Evolutionary conservation across 2,329 filamentous ascomycete genomes (phyloP).

Genomic region (Cercospora beticola): DNA sequence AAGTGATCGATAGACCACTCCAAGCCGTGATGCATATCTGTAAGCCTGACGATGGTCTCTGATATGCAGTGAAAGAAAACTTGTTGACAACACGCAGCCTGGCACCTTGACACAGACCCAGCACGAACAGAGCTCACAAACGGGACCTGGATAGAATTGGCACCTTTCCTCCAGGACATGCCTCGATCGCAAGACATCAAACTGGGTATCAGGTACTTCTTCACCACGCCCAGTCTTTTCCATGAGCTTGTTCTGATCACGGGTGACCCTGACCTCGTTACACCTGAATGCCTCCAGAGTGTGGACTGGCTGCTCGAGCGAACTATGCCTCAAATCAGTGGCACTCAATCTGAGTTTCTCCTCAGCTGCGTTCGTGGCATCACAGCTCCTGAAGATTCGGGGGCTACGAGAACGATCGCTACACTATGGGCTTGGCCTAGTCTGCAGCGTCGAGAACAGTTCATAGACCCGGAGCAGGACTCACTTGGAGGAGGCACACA

Average conservation of each 20-base stretch:
- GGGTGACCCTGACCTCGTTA: not conserved
- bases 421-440: not conserved
- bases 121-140: not conserved
- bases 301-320: not conserved
- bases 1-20: not conserved
- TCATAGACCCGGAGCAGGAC: not conserved
- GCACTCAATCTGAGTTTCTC: not conserved
- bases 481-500: not conserved
- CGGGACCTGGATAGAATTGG: not conserved
- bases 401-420: not conserved
- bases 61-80: not conserved
- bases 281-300: not conserved
- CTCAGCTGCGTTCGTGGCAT: not conserved
- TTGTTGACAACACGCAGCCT: not conserved
- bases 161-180: not conserved
- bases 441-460: not conserved
- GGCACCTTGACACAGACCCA: not conserved
- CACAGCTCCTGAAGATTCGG: not conserved
- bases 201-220: not conserved
- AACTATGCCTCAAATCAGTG: not conserved
- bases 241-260: not conserved
- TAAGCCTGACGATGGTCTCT: not conserved
- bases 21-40: not conserved
- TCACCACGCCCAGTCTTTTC: not conserved
- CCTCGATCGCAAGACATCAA: not conserved